Evolutionary conservation across 768 basidiomycete species (phyloP), one percentile per base, ranked within the genome.

Genomic region (Cyathus striatus): DNA sequence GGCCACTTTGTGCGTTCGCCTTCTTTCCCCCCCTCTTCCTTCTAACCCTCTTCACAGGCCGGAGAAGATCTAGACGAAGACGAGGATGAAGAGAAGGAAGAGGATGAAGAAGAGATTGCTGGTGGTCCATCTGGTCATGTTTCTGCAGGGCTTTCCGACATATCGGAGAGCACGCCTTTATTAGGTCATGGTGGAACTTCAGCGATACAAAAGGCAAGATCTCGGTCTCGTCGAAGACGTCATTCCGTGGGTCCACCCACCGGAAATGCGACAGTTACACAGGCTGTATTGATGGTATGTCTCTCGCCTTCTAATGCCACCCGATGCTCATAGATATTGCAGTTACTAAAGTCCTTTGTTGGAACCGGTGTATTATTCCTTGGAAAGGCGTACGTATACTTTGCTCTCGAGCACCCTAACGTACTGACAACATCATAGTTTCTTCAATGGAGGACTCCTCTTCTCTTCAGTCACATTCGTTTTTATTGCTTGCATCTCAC

Each of bases 351-450:
- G 64, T 81, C 87, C 1, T 98, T 98, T 54, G 82, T 98, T 37
- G 95, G 95, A 17, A 97, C 95, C 12, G 95, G 95, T 13, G 86
- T 99, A 7, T 61, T 99, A 25, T 98, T 99, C 69, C 76, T 99
- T 21, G 96, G 92, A 40, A 95, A 90, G 67, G 96, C 83, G 86
- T 92, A 61, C 55, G 87, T 43, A 33, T 12, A 7, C 47, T 30
- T 3, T 12, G 47, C 21, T 3, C 41, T 50, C 18, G 53, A 22
- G 23, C 30, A 27, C 26, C 16, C 34, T 25, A 27, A n/a, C 17
- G 23, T 32, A 17, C 41, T 48, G 38, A 45, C 39, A 2, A 5
- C 7, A n/a, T n/a, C 14, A 27, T 23, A 93, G 91, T 40, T 99
- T 99, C 69, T 83, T 81, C 69, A 99, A 98, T 48, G 96, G 96